Base-by-base conservation (phyloP, 768 basidiomycete species). In the Sutorius australiensis region DNA sequence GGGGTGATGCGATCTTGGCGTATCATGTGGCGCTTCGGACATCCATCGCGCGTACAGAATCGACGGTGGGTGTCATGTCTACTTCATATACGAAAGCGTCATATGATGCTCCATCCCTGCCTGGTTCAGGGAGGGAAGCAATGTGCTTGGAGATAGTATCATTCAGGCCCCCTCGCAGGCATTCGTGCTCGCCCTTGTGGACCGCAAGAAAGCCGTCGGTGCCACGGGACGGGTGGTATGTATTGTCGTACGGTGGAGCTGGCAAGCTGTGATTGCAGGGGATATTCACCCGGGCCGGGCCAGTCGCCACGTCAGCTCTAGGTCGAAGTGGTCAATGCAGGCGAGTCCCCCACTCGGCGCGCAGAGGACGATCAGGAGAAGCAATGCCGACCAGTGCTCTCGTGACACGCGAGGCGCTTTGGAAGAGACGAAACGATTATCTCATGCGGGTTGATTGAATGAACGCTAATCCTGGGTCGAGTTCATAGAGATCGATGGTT, bases 301-400 rank as follows among this genome's bases (percentile, higher is more conserved):
- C 16, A 84, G 66, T 6, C 83, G 71, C 81, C 82, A 83, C 2
- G 73, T 75, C 31, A 83, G 65, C 62, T 83, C 83, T 8, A 83
- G 72, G 53, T 83, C 82, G 58, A 83, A 81, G 55, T 82, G 82
- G 60, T 83, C 82, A 54, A 83, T 75, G 59, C 80, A 82, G 34
- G 79, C 71, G 16, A 83, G 63, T 44, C 76, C 75, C 2, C 78
- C 77, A n/a, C 64, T 66, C 2, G 63, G 51, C 11, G 64, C 62
- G 63, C 79, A 80, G 42, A 83, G 73, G 30, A 75, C 72, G n/a
- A 62, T 72, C 32, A 80, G 67, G 46, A 81, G 68, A 66, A 80
- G 83, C 24, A 80, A 75, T 21, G 79, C 81, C 0, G 82, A 84
- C 34, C 81, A 75, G n/a, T 81, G 82, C 64, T 83, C 82, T 80